Percentiles rank a stretch among this genome's conserved stretches.
These are phyloP conservation scores for Candida odintsovae DNA, from an alignment of 805 yeast species.

Conservation along the genomic window DNA sequence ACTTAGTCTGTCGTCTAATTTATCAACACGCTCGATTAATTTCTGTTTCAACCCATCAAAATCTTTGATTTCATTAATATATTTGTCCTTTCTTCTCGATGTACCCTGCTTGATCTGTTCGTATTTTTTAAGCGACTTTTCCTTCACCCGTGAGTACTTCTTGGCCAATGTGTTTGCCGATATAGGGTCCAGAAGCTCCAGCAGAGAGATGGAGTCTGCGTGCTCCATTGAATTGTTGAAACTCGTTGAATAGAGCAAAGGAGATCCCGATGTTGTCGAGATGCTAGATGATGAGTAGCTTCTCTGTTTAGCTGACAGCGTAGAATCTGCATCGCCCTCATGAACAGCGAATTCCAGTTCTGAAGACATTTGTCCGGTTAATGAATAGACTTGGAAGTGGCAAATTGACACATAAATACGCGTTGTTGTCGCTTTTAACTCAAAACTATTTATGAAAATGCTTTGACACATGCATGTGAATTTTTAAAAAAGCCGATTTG, in stretches of 20 bases:
- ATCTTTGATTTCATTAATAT: conserved; percentile 17
- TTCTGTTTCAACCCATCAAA: conserved; percentile 22
- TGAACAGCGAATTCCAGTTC: neutral
- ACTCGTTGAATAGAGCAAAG: conserved; percentile 16
- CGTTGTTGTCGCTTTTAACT: too few species aligned
- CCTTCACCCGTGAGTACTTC: conserved; percentile 22
- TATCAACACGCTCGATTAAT: conserved; percentile 28
- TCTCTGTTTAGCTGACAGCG: conserved; percentile 3
- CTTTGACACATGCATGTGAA: neutral
- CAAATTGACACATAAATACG: too few species aligned
- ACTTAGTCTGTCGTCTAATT: conserved; percentile 32
- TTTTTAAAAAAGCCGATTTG: too few species aligned
- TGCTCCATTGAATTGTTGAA: conserved; percentile 14
- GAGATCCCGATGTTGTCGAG: conserved; percentile 19
- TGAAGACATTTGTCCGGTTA: neutral
- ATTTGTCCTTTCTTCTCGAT: conserved; percentile 13
- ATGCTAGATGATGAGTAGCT: conserved; percentile 16
- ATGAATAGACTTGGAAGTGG: too few species aligned
- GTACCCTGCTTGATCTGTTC: conserved; percentile 18
- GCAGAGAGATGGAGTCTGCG: conserved; percentile 21
- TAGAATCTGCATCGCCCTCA: neutral
- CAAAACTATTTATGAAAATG: too few species aligned
- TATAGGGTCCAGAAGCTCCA: conserved; percentile 26
- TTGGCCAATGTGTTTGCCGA: conserved; percentile 20
- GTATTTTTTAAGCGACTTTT: conserved; percentile 15